phyloP scores from a whole-genome alignment of 1,139 yeast species.

The Sporopachydermia cereana region DNA sequence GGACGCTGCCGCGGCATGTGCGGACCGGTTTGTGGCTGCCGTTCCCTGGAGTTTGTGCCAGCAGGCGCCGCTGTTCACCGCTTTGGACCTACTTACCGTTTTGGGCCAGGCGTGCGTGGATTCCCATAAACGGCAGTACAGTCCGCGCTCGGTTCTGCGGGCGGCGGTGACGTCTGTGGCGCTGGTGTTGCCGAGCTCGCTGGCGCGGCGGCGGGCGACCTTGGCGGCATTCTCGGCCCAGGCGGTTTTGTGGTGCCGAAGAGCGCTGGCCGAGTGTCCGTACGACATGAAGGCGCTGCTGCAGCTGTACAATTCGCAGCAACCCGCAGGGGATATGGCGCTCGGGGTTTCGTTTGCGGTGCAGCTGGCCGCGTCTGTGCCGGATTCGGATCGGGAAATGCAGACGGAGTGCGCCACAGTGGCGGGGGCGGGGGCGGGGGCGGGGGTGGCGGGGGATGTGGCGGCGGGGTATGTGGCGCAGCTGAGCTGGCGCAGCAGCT shows the following conservation, averaged over 20 bases:
- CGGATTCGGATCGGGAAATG: slow-evolving; percentile 52
- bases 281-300: slow-evolving; percentile 70
- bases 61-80: slow-evolving; percentile 56
- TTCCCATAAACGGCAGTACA: slow-evolving; percentile 78
- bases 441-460: slow-evolving; percentile 43
- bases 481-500: slow-evolving; percentile 56
- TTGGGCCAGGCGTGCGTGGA: slow-evolving; percentile 74
- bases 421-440: slow-evolving; percentile 16
- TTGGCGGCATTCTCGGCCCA: slow-evolving; percentile 45
- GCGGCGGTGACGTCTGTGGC: slow-evolving; percentile 45
- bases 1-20: slow-evolving; percentile 68
- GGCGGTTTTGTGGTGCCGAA: slow-evolving; percentile 57
- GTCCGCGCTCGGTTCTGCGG: slow-evolving; percentile 60
- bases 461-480: slow-evolving; percentile 69
- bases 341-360: slow-evolving; percentile 84
- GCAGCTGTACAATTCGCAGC: slow-evolving; percentile 28
- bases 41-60: slow-evolving; percentile 82
- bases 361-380: slow-evolving; percentile 69
- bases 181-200: slow-evolving; percentile 66
- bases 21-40: slow-evolving; percentile 52
- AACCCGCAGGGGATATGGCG: slow-evolving; percentile 33
- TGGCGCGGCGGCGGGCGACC: slow-evolving; percentile 63
- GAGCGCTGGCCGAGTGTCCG: slow-evolving; percentile 42
- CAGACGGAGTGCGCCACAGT: slow-evolving; percentile 16
- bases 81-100: slow-evolving; percentile 69